Evolutionary conservation across 2,329 filamentous ascomycete genomes (phyloP).

Genomic region (Orbilia quercus): DNA sequence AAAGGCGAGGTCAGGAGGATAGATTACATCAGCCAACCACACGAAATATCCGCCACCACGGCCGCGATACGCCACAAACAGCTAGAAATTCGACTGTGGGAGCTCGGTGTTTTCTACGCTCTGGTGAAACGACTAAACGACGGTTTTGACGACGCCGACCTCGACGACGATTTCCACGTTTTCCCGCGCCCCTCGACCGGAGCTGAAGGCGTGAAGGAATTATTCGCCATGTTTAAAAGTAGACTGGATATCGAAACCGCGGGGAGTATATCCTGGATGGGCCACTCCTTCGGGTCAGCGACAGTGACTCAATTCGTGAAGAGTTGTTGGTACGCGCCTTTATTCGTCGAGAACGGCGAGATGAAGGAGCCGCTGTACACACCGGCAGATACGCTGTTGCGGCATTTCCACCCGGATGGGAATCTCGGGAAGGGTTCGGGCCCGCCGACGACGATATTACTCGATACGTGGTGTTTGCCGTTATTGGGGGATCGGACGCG

Average conservation of each 20-base stretch:
- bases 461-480: constrained; percentile 69
- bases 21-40: constrained; percentile 34
- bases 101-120: constrained; percentile 77
- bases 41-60: constrained; percentile 28
- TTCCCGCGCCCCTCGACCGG: not conserved
- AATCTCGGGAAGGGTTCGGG: constrained; percentile 67
- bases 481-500: constrained; percentile 64
- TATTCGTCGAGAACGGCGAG: constrained; percentile 11
- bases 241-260: constrained; percentile 76
- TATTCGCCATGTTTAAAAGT: constrained; percentile 71
- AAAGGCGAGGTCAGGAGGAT: constrained; percentile 22
- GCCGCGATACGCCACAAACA: constrained; percentile 71
- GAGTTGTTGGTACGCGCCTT: constrained; percentile 74
- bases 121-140: constrained; percentile 75
- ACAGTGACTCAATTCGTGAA: constrained; percentile 80
- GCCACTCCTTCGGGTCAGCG: constrained; percentile 86
- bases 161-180: constrained; percentile 11
- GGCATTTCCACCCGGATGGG: constrained; percentile 39
- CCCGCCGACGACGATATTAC: constrained; percentile 73
- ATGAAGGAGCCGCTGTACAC: constrained; percentile 47
- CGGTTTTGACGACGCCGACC: constrained; percentile 62
- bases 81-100: constrained; percentile 80
- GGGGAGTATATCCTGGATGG: constrained; percentile 78
- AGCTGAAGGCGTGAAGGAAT: constrained; percentile 59
- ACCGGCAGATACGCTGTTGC: constrained; percentile 27